Base-by-base conservation (phyloP, 2,329 filamentous ascomycete species). In the Westerdykella aurantiaca region DNA sequence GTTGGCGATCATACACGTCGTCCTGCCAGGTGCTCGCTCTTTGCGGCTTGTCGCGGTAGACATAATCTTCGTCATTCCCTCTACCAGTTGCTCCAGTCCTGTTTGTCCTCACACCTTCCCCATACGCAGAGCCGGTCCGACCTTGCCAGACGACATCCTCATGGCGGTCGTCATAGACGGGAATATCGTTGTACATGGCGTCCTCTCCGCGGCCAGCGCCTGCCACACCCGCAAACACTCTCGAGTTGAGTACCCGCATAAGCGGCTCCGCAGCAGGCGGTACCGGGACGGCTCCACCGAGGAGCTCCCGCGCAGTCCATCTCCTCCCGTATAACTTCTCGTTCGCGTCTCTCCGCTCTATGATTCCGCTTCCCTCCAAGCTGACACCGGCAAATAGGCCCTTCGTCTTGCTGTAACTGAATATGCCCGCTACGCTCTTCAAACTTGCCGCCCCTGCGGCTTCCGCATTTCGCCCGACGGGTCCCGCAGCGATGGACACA, bases 331-430 rank as follows among this genome's bases (percentile, higher is more conserved):
- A 98, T 48, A 98, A 79, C 72, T 95, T 95, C 71, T 95, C 86
- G 64, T 98, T 98, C 56, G 93, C 93, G 69, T 98, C 93, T 71
- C 89, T 85, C 51, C 93, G 82, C 72, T 98, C 93, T 51, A 97
- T 87, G 52, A 98, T 84, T 42, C 87, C 89, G 49, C 86, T 91
- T 17, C 93, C 93, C 68, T 98, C 93, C 53, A 98, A 74, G 56
- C 87, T 94, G 38, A 98, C 90, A 63, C 93, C 93, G 5, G 93
- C 93, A 58, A 98, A 98, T 25, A 98, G 73, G 16, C 93, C 93
- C 73, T 96, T 97, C 11, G 93, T 98, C 72, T 96, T 97, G 66
- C 86, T 93, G 76, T 98, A 98, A 60, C 87, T 88, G 74, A 98
- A 98, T 39, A 98, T 84, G 42, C 88, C 93, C 0, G 90, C 86